These are phyloP conservation scores for Suillus weaverae DNA, from an alignment of 768 basidiomycete species.

Conservation along the genomic window DNA sequence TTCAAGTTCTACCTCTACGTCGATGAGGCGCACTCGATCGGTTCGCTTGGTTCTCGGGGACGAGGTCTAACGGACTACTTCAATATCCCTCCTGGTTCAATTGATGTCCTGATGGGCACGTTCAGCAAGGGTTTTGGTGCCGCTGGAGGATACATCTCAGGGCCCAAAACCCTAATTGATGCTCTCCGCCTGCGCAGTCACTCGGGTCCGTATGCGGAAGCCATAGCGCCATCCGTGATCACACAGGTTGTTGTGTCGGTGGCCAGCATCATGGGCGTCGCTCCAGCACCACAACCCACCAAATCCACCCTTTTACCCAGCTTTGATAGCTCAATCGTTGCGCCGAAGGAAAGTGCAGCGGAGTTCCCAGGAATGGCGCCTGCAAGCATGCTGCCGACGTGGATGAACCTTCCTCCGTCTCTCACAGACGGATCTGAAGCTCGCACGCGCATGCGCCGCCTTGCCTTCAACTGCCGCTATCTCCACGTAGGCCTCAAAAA, in stretches of 20 bases:
- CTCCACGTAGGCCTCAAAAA: background rate
- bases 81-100: background rate
- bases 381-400: background rate
- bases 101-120: background rate
- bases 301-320: background rate
- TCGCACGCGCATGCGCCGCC: background rate
- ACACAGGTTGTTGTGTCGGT: background rate
- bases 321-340: background rate
- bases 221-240: background rate
- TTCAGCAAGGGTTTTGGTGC: background rate
- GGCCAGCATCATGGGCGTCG: background rate
- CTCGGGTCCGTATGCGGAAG: background rate
- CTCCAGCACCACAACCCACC: background rate
- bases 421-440: background rate
- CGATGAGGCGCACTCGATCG: background rate
- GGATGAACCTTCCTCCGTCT: background rate
- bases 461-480: background rate
- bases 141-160: background rate
- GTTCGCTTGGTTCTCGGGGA: background rate
- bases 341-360: background rate
- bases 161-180: background rate
- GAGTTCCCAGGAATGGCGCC: background rate
- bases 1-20: background rate
- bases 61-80: background rate
- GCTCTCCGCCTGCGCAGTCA: background rate